phyloP scores from a whole-genome alignment of 179 eudicot genomes.

The Vitellaria paradoxa region DNA sequence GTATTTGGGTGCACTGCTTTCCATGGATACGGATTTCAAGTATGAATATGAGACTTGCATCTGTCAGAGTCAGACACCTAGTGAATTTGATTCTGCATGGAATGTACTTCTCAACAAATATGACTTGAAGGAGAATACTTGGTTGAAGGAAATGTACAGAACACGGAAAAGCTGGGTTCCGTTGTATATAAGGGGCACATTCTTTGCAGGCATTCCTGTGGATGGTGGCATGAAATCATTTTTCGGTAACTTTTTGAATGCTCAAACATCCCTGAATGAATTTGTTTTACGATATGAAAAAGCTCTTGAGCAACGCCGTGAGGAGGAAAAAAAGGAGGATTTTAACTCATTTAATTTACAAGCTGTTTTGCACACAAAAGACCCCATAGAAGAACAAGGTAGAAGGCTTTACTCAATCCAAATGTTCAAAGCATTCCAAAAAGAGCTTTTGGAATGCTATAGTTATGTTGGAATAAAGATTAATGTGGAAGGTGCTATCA shows the following conservation, averaged over 20 bases:
- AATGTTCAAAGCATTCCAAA: constrained; percentile 44
- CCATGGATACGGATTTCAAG: constrained; percentile 43
- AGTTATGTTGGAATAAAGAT: constrained; percentile 44
- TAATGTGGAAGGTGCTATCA: constrained; percentile 47
- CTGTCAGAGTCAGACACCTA: constrained; percentile 45
- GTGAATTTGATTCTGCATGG: constrained; percentile 54
- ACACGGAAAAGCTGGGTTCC: constrained; percentile 57
- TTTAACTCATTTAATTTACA: constrained; percentile 40
- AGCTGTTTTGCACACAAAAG: constrained; percentile 43
- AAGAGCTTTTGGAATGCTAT: constrained; percentile 48
- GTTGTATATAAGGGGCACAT: constrained; percentile 31
- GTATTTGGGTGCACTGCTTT: constrained; percentile 39
- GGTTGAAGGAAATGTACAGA: constrained; percentile 47
- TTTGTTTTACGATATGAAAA: constrained; percentile 42
- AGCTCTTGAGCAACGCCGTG: constrained; percentile 42
- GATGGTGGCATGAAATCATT: constrained; percentile 28
- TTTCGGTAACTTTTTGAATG: constrained; percentile 30
- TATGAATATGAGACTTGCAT: constrained; percentile 46
- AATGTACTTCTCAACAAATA: constrained; percentile 39
- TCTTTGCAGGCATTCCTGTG: constrained; percentile 43
- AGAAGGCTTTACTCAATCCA: constrained; percentile 40
- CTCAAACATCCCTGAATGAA: constrained; percentile 38
- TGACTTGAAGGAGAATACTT: constrained; percentile 36
- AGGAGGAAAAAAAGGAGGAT: constrained; percentile 50
- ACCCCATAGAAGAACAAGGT: constrained; percentile 51